phyloP scores from a whole-genome alignment of 2,329 filamentous ascomycete genomes.

The Coniochaeta sp. region DNA sequence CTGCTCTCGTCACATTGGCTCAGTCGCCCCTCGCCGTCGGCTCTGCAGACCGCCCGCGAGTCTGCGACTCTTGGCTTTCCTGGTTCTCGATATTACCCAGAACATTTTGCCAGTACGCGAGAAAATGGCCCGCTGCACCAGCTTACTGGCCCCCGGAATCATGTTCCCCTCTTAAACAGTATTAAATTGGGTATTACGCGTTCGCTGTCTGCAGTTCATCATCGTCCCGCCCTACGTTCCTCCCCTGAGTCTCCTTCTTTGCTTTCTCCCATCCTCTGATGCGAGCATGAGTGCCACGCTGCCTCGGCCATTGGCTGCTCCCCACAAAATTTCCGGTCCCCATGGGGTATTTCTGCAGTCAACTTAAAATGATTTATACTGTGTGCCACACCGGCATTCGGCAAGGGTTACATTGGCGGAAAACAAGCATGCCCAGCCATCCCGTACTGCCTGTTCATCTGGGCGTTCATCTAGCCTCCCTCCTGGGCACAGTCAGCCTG shows the following conservation, averaged over 20 bases:
- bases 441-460: neutral
- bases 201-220: conserved; percentile 9
- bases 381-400: neutral
- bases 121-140: conserved; percentile 13
- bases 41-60: conserved; percentile 5
- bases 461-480: neutral
- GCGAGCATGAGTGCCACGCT: conserved; percentile 8
- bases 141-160: conserved; percentile 13
- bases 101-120: conserved; percentile 15
- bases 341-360: conserved; percentile 1
- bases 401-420: conserved; percentile 1
- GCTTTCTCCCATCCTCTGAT: conserved; percentile 6
- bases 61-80: conserved; percentile 9
- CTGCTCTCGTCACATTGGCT: neutral
- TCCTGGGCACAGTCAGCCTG: neutral
- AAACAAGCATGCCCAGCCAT: conserved; percentile 3
- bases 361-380: neutral
- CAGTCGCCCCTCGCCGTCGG: conserved; percentile 5
- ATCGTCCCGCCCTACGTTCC: conserved; percentile 7
- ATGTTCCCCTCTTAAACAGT: conserved; percentile 8
- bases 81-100: conserved; percentile 16
- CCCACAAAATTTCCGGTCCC: neutral
- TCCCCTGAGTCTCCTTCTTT: conserved; percentile 8
- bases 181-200: conserved; percentile 19
- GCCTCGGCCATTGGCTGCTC: conserved; percentile 11